These are phyloP conservation scores for Taxawa tesnikishii DNA, from an alignment of 2,329 filamentous ascomycete species.

Conservation along the genomic window DNA sequence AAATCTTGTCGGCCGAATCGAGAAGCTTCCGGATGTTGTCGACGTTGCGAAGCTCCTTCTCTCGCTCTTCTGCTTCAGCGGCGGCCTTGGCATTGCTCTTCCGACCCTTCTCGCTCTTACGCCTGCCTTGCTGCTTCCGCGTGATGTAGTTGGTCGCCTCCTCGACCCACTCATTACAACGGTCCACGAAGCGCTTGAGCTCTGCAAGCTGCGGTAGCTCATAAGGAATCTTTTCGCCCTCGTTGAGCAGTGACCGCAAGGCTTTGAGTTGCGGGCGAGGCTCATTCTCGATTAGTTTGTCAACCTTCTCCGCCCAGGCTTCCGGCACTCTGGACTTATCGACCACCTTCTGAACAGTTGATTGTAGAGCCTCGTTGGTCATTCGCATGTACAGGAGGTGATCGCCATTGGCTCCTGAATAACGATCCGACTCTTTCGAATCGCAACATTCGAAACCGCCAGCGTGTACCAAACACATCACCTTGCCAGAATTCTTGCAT, in stretches of 20 bases:
- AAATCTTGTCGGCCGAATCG: constrained; percentile 69
- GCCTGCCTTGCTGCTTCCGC: constrained; percentile 91
- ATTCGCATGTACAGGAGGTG: constrained; percentile 72
- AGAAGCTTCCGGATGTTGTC: constrained; percentile 80
- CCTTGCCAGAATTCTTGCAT: constrained; percentile 69
- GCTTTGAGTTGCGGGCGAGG: constrained; percentile 75
- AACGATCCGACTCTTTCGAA: constrained; percentile 51
- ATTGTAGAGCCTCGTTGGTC: constrained; percentile 55
- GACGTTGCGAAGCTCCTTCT: constrained; percentile 75
- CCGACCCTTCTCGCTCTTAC: constrained; percentile 81
- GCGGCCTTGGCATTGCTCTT: constrained; percentile 51
- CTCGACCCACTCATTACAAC: constrained; percentile 95
- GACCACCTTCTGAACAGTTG: constrained; percentile 60
- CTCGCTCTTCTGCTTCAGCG: constrained; percentile 71
- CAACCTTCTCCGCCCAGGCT: constrained; percentile 80
- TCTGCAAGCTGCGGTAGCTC: constrained; percentile 71
- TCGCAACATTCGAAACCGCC: constrained; percentile 74
- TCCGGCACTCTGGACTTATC: constrained; percentile 83
- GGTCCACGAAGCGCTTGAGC: constrained; percentile 81
- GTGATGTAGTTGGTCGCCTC: constrained; percentile 94
- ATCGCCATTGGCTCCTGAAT: constrained; percentile 38
- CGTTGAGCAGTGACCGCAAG: constrained; percentile 70
- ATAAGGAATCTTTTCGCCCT: constrained; percentile 94
- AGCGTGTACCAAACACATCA: constrained; percentile 72
- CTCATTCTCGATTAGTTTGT: constrained; percentile 72